Evolutionary conservation across 345 rosid species (phyloP), one percentile per base, ranked within the genome.

Genomic region (Ceriops zippeliana): DNA sequence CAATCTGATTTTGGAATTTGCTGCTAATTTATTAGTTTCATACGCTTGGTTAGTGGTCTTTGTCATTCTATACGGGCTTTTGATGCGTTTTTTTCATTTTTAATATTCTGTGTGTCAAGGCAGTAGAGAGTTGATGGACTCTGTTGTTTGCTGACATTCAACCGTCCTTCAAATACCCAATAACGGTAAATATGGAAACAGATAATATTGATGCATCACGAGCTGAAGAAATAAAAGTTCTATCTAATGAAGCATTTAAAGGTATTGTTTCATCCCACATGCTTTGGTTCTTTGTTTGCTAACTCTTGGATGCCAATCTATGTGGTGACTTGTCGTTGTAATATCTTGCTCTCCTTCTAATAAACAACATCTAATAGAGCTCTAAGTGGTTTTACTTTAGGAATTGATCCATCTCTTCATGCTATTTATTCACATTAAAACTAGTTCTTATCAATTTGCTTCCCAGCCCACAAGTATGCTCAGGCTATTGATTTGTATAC

Each of bases 401-500:
- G 49, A 13, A 42, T 42, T 42, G 49, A 42, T 15, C 49, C 5
- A 11, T 56, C 17, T 56, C 13, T 5, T 11, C 30, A 56, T 56
- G 19, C 17, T 24, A 15, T 54, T 54, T 38, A 15, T 11, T 15
- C 47, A 38, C 58, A 24, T 21, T 5, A 24, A 21, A 57, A 26
- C n/a, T 75, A 53, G 61, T 61, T 17, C 6, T 16, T 70, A 26
- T 58, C 32, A 24, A 21, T 52, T 82, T 65, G 32, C 51, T 70
- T 79, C 65, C 2, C 83, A 91, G 99, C 83, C 17, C 87, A 84
- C 82, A 95, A 89, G 71, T 91, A 73, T 79, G 74, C 82, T 16
- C 86, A 82, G 68, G 97, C 99, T 46, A 88, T 95, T 71, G 97
- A 88, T 67, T 80, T 91, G 10, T 95, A 95, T 70, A 69, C 92